These are phyloP conservation scores for Castanospermum australe DNA, from an alignment of 306 rosid species.

Conservation along the genomic window DNA sequence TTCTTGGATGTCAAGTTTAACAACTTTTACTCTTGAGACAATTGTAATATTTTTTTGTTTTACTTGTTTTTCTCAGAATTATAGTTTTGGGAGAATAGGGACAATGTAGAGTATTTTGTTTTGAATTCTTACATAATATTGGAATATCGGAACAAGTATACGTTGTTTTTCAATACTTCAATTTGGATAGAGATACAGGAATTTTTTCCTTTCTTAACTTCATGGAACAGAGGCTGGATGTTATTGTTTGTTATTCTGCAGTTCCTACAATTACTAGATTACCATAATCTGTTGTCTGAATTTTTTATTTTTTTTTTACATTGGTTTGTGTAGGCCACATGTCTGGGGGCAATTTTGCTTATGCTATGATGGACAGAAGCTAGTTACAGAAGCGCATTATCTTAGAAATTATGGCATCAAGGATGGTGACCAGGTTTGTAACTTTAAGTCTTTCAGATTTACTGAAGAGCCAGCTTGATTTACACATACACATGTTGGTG, in stretches of 20 bases:
- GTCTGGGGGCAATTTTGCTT: slow-evolving; percentile 94
- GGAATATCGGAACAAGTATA: not conserved
- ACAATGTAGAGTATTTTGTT: not conserved
- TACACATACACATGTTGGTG: not conserved
- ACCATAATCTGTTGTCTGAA: not conserved
- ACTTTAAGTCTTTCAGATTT: not conserved
- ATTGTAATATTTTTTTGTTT: not conserved
- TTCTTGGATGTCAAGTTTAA: not conserved
- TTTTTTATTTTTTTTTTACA: not conserved
- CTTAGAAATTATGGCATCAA: slow-evolving; percentile 62
- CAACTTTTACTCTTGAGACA: not conserved
- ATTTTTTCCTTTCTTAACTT: not conserved
- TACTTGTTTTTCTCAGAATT: not conserved
- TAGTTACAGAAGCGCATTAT: slow-evolving; percentile 50
- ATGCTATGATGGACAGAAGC: slow-evolving; percentile 64
- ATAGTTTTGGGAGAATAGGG: not conserved
- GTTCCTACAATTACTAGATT: not conserved
- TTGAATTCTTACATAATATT: not conserved
- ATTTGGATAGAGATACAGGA: not conserved
- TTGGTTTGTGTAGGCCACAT: slow-evolving; percentile 60
- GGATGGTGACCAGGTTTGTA: slow-evolving; percentile 85
- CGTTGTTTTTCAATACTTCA: not conserved
- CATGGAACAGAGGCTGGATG: not conserved
- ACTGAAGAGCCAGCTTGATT: not conserved
- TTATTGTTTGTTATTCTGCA: not conserved